phyloP scores from a whole-genome alignment of 2,329 filamentous ascomycete genomes.

The Aspergillus amoenus region DNA sequence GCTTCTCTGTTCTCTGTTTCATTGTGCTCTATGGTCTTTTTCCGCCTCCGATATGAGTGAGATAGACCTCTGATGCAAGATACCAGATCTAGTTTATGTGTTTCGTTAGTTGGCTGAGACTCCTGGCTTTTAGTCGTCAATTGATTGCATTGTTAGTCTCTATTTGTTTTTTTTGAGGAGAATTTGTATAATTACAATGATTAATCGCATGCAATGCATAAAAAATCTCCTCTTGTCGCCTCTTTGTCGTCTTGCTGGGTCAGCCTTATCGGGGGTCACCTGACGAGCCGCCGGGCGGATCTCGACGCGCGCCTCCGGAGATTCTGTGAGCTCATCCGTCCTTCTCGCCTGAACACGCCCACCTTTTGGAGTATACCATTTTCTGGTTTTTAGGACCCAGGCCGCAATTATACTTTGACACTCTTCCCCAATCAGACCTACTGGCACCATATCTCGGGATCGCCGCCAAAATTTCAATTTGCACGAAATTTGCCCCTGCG shows the following conservation, averaged over 20 bases:
- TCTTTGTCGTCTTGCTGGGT: not conserved
- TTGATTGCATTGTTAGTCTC: slow-evolving; percentile 8
- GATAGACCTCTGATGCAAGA: slow-evolving; percentile 43
- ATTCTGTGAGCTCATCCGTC: slow-evolving; percentile 30
- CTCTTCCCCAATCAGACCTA: not conserved
- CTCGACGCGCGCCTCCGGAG: slow-evolving; percentile 32
- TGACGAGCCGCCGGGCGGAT: slow-evolving; percentile 23
- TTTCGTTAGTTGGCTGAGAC: slow-evolving; percentile 19
- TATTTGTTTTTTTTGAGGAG: not conserved
- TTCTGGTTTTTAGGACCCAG: not conserved
- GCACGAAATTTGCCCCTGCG: slow-evolving; percentile 16
- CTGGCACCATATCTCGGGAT: too few species aligned
- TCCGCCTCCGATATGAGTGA: slow-evolving; percentile 29
- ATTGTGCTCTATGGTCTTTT: slow-evolving; percentile 27
- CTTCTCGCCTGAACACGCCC: slow-evolving; percentile 27
- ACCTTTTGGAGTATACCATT: slow-evolving; percentile 9
- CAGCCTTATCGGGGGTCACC: slow-evolving; percentile 26
- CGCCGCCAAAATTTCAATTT: not conserved
- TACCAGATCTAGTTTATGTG: slow-evolving; percentile 41
- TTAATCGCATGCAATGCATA: not conserved
- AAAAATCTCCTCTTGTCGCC: too few species aligned
- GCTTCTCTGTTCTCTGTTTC: slow-evolving; percentile 31
- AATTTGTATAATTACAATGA: not conserved
- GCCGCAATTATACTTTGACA: not conserved
- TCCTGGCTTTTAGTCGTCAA: slow-evolving; percentile 8